Percentiles rank a stretch among this genome's conserved stretches.
Evolutionary conservation across 768 basidiomycete species (phyloP).

Genomic region (Arthromyces matolae): DNA sequence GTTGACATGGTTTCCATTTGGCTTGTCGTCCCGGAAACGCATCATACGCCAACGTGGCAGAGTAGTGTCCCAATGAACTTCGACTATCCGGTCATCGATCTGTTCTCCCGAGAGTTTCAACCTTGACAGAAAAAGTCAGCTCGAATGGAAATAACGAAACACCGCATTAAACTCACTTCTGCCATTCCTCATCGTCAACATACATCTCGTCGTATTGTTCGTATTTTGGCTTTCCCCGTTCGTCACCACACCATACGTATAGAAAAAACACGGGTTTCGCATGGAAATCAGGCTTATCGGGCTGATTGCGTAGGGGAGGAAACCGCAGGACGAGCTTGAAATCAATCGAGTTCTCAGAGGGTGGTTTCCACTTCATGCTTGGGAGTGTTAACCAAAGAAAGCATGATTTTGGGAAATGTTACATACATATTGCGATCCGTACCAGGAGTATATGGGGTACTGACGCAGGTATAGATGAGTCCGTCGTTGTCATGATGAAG

Average conservation of each 20-base stretch:
- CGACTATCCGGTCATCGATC: constrained; percentile 89
- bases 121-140: constrained; percentile 36
- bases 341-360: constrained; percentile 96
- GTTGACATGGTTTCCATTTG: constrained; percentile 80
- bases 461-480: constrained; percentile 92
- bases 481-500: constrained; percentile 94
- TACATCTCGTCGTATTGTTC: constrained; percentile 84
- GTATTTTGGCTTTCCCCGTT: constrained; percentile 52
- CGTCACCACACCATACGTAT: constrained; percentile 77
- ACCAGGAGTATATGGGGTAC: constrained; percentile 74
- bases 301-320: constrained; percentile 56
- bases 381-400: constrained; percentile 1
- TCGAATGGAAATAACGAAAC: constrained; percentile 6
- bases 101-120: constrained; percentile 84
- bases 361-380: constrained; percentile 98
- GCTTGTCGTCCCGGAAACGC: constrained; percentile 94
- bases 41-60: constrained; percentile 79
- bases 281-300: constrained; percentile 67
- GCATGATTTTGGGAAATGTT: background rate
- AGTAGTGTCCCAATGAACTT: constrained; percentile 85
- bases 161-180: constrained; percentile 52
- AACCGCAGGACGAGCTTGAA: constrained; percentile 96
- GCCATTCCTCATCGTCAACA: constrained; percentile 91
- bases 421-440: constrained; percentile 88
- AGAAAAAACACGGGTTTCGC: constrained; percentile 86